Conservation (phyloP, 2,329 filamentous ascomycete genomes). For the Apiospora kogelbergensis region DNA sequence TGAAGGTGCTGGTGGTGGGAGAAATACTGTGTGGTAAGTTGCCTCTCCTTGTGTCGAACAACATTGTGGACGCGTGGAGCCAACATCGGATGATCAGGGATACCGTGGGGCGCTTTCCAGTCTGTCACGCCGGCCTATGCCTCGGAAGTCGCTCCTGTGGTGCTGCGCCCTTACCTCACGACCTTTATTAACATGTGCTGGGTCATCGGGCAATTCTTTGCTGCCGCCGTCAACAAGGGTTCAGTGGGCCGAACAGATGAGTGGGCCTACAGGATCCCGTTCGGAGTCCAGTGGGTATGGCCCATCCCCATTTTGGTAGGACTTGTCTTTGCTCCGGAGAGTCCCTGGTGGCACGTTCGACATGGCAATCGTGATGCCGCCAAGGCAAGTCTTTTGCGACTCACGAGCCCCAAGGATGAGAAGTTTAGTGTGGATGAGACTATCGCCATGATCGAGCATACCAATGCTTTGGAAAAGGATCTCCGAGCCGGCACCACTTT, state of each 20-base stretch:
- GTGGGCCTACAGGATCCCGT: slow-evolving; percentile 52
- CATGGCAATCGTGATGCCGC: slow-evolving; percentile 42
- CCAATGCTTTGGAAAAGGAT: slow-evolving; percentile 48
- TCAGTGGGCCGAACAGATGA: slow-evolving; percentile 39
- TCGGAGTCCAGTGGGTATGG: slow-evolving; percentile 54
- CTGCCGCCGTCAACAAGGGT: slow-evolving; percentile 45
- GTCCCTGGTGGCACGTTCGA: slow-evolving; percentile 51
- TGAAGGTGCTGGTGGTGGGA: slow-evolving; percentile 46
- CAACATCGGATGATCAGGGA: slow-evolving; percentile 31
- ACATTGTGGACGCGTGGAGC: neutral
- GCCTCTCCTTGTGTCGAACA: neutral
- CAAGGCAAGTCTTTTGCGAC: slow-evolving; percentile 39
- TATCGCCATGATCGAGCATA: slow-evolving; percentile 55
- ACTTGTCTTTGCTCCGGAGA: slow-evolving; percentile 48
- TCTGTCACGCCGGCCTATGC: slow-evolving; percentile 54
- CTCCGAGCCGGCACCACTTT: slow-evolving; percentile 45
- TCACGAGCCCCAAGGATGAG: slow-evolving; percentile 38
- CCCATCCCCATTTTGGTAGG: slow-evolving; percentile 46
- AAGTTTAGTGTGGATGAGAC: slow-evolving; percentile 46
- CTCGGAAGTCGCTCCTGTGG: slow-evolving; percentile 49
- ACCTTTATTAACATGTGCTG: slow-evolving; percentile 58
- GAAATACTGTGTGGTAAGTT: slow-evolving; percentile 43
- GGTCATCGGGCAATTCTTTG: slow-evolving; percentile 55
- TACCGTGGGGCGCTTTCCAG: slow-evolving; percentile 55
- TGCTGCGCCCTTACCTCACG: slow-evolving; percentile 52